phyloP scores from a whole-genome alignment of 164 flowering plant genomes.

The Piper longum region DNA sequence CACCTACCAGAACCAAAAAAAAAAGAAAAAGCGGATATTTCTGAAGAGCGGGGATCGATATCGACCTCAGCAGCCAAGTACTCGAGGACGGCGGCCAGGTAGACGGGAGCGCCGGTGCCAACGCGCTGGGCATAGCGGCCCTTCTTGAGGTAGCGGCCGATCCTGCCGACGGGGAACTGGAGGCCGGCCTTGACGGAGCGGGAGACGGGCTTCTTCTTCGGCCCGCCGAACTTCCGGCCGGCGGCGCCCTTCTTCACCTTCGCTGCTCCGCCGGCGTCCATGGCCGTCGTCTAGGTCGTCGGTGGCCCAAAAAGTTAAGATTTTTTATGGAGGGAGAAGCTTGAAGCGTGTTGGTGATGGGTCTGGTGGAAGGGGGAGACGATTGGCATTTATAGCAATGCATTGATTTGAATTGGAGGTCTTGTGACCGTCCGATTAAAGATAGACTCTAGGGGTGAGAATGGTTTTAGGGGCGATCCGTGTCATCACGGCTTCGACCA shows the following conservation, averaged over 20 bases:
- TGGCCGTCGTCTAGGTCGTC: not conserved
- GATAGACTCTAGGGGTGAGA: too few species aligned
- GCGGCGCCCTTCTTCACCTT: conserved; percentile 22
- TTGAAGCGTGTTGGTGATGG: too few species aligned
- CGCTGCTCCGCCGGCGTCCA: conserved; percentile 11
- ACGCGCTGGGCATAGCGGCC: conserved; percentile 33
- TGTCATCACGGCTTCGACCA: too few species aligned
- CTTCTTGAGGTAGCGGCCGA: conserved; percentile 22
- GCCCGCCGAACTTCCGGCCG: conserved; percentile 19
- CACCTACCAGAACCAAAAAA: not conserved
- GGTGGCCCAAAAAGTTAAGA: too few species aligned
- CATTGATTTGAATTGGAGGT: too few species aligned
- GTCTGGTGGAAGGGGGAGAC: too few species aligned
- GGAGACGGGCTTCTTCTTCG: conserved; percentile 22
- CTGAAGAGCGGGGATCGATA: not conserved
- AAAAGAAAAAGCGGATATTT: not conserved
- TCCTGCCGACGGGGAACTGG: conserved; percentile 30
- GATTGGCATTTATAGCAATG: too few species aligned
- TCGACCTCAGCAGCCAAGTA: conserved; percentile 61
- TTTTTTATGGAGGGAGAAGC: too few species aligned
- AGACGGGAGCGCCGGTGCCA: conserved; percentile 68
- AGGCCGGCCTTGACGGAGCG: conserved; percentile 21
- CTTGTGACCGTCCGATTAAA: too few species aligned
- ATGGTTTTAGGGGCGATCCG: too few species aligned
- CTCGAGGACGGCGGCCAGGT: conserved; percentile 54